Base-by-base conservation (phyloP, 495 filamentous ascomycete genomes). In the Chaetomidium leptoderma region DNA sequence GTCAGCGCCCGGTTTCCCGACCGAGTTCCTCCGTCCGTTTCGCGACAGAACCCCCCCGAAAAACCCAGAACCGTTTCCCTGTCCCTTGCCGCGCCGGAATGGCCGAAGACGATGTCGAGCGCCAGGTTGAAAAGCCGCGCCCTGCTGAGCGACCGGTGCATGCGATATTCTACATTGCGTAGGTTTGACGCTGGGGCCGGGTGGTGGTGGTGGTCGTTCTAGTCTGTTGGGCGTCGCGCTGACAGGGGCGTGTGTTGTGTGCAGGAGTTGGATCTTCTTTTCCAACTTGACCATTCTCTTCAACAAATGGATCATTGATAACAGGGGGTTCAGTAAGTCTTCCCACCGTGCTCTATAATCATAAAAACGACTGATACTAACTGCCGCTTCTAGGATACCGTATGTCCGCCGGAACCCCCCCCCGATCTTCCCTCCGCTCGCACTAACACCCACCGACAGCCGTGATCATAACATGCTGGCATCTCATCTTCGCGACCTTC, bases 201-300 rank as follows among this genome's bases (percentile, higher is more conserved):
- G 35, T 29, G 10, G 10, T 9, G 26, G 10, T 35, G 40, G 26
- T 27, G 23, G 39, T 13, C 17, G 6, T 3, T 37, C n/a, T n/a
- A n/a, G n/a, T n/a, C n/a, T n/a, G n/a, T n/a, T n/a, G n/a, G 26
- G 37, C 8, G 29, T 44, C 24, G 23, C 14, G 48, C 30, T 54
- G 53, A 55, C 23, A 19, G 26, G 36, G 19, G 39, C 36, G 30
- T 51, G 35, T 64, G 26, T 43, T 27, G 39, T 37, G 30, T 51
- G 35, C 64, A 93, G 90, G 63, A 76, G 79, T 72, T 97, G 92
- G 92, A 95, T 97, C 54, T 76, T 86, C 56, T 78, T 95, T 64
- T 95, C 89, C 67, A 95, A 92, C 53, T 78, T 81, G 58, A 90
- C 92, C 57, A 96, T 97, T 61, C 71, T 97, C 53, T 97, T 95